These are phyloP conservation scores for Cotoneaster glaucophyllus DNA, from an alignment of 306 rosid genomes.

Conservation along the genomic window DNA sequence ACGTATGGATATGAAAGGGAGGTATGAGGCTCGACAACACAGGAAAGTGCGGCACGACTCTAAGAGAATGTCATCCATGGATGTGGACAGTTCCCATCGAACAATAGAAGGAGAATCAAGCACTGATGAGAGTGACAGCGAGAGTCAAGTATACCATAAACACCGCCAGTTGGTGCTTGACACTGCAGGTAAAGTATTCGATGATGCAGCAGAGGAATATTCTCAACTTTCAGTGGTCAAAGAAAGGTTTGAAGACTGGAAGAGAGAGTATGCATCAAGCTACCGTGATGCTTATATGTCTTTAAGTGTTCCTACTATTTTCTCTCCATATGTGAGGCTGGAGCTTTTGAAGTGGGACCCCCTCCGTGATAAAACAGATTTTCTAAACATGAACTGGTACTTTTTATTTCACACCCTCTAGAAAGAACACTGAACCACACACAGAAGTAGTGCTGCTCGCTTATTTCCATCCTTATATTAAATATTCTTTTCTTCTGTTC, in stretches of 20 bases:
- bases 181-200: constrained; percentile 76
- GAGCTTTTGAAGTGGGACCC: constrained; percentile 98
- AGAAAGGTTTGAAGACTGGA: constrained; percentile 87
- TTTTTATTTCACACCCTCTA: constrained; percentile 4
- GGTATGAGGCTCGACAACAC: constrained; percentile 56
- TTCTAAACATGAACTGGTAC: constrained; percentile 87
- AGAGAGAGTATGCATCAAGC: constrained; percentile 53
- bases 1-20: constrained; percentile 64
- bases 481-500: constrained; percentile 11
- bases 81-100: constrained; percentile 43
- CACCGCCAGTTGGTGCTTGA: constrained; percentile 59
- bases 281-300: constrained; percentile 90
- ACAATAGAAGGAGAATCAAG: constrained; percentile 90
- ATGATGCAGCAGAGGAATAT: constrained; percentile 89
- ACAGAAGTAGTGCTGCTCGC: not conserved
- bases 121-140: constrained; percentile 95
- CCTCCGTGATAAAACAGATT: constrained; percentile 69
- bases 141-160: constrained; percentile 59
- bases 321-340: constrained; percentile 89
- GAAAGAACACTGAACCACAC: not conserved
- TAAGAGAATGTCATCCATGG: constrained; percentile 48
- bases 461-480: not conserved
- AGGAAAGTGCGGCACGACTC: constrained; percentile 41
- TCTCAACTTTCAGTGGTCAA: constrained; percentile 71
- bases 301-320: constrained; percentile 71